Evolutionary conservation across 1,284 basidiomycete genomes (phyloP).

Genomic region (Rugosomyces carneus): DNA sequence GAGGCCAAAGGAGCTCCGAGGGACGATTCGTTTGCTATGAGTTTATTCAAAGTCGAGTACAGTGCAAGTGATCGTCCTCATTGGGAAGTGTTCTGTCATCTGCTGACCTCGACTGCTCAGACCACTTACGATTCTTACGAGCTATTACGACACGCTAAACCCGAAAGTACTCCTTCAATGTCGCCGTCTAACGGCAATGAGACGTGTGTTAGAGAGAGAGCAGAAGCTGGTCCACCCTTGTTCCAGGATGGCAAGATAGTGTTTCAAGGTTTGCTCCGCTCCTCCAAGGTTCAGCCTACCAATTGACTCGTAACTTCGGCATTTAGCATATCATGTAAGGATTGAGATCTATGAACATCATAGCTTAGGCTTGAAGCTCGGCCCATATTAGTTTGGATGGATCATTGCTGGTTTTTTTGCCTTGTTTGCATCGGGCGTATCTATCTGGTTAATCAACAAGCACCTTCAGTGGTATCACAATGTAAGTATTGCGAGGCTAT

Average conservation of each 20-base stretch:
- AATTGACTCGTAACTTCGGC: background rate
- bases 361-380: background rate
- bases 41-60: no score
- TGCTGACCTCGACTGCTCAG: slow-evolving; percentile 1
- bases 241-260: slow-evolving; percentile 56
- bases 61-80: background rate
- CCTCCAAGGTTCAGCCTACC: background rate
- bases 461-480: slow-evolving; percentile 72
- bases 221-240: slow-evolving; percentile 44
- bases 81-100: background rate
- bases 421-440: slow-evolving; percentile 45
- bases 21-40: no score
- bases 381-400: slow-evolving; percentile 57
- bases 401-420: slow-evolving; percentile 61
- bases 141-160: background rate
- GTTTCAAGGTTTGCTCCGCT: slow-evolving; percentile 43
- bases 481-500: slow-evolving; percentile 36
- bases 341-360: background rate
- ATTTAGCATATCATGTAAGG: slow-evolving; percentile 19
- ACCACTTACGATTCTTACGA: no score
- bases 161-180: background rate
- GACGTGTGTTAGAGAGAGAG: slow-evolving; percentile 35
- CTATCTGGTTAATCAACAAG: slow-evolving; percentile 66
- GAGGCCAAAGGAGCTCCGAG: background rate
- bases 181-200: background rate